Conservation (phyloP, 2,329 filamentous ascomycete genomes). For the Calonectria henricotiae region DNA sequence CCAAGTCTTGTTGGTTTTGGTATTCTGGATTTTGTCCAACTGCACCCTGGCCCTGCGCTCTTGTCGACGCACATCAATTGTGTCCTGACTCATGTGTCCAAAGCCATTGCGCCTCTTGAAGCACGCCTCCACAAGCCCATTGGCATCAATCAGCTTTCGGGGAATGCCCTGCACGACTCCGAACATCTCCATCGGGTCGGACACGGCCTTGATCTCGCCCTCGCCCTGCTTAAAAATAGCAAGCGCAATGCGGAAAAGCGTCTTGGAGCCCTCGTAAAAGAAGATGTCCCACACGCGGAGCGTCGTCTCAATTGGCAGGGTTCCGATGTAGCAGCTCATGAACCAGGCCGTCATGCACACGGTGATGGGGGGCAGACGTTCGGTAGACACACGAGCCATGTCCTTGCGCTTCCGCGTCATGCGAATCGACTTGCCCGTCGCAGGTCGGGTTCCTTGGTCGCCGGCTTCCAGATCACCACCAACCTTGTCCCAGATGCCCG, state of each 20-base stretch:
- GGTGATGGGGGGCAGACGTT: conserved; percentile 87
- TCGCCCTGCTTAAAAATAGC: conserved; percentile 94
- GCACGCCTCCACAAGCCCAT: conserved; percentile 85
- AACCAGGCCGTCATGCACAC: conserved; percentile 97
- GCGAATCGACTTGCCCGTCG: conserved; percentile 58
- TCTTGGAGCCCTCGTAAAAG: conserved; percentile 96
- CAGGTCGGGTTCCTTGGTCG: conserved; percentile 55
- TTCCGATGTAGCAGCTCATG: conserved; percentile 97
- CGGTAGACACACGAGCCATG: conserved; percentile 60
- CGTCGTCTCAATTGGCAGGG: conserved; percentile 91
- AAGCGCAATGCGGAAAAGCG: conserved; percentile 91
- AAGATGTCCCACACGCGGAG: conserved; percentile 96
- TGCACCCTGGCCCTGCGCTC: conserved; percentile 75
- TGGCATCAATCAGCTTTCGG: conserved; percentile 85
- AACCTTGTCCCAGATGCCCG: conserved; percentile 89
- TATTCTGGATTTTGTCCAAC: conserved; percentile 58
- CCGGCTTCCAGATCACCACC: conserved; percentile 79
- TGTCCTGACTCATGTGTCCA: conserved; percentile 84
- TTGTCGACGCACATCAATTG: conserved; percentile 82
- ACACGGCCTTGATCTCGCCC: conserved; percentile 82
- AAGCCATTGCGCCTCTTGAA: conserved; percentile 87
- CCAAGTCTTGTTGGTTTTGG: conserved; percentile 52
- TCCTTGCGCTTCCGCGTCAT: conserved; percentile 60
- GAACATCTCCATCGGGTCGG: conserved; percentile 95
- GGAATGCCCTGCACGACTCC: conserved; percentile 93